Evolutionary conservation across 2,329 filamentous ascomycete genomes (phyloP).

Genomic region (Leptoxyphium fumago): DNA sequence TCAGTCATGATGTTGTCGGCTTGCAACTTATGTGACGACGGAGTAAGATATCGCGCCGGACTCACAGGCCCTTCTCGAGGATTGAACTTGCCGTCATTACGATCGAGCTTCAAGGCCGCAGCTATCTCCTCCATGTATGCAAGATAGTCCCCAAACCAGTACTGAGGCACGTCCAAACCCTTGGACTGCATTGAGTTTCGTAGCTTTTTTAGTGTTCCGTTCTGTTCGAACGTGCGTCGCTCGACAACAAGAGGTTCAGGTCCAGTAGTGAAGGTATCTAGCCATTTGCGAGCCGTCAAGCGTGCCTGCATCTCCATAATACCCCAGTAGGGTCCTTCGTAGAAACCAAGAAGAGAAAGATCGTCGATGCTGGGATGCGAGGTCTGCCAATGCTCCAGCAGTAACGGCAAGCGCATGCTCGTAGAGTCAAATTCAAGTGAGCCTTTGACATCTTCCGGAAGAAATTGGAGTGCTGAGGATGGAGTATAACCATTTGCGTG

Average conservation of each 20-base stretch:
- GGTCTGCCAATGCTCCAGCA: slow-evolving; percentile 41
- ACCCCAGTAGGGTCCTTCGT: slow-evolving; percentile 73
- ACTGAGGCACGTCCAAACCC: slow-evolving; percentile 46
- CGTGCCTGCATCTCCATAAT: slow-evolving; percentile 78
- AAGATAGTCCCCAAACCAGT: slow-evolving; percentile 70
- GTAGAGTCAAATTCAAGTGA: slow-evolving; percentile 42
- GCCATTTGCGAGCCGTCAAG: slow-evolving; percentile 49
- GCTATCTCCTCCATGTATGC: slow-evolving; percentile 62
- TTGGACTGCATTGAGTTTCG: slow-evolving; percentile 27
- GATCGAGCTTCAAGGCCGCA: slow-evolving; percentile 38
- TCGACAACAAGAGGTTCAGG: background rate
- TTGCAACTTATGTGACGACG: slow-evolving; percentile 21
- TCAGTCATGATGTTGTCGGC: slow-evolving; percentile 32
- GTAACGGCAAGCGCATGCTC: slow-evolving; percentile 44
- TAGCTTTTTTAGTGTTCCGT: slow-evolving; percentile 35
- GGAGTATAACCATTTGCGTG: slow-evolving; percentile 64
- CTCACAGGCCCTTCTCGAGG: slow-evolving; percentile 35
- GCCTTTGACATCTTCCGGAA: slow-evolving; percentile 42
- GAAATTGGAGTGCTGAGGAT: slow-evolving; percentile 47
- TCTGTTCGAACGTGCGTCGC: slow-evolving; percentile 19
- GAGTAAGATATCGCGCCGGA: slow-evolving; percentile 19
- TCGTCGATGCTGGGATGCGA: slow-evolving; percentile 42
- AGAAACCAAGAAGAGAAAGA: slow-evolving; percentile 70
- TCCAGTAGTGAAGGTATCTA: background rate
- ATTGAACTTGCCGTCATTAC: slow-evolving; percentile 24